Base-by-base conservation (phyloP, 768 basidiomycete genomes). In the Asterophora lycoperdoides region DNA sequence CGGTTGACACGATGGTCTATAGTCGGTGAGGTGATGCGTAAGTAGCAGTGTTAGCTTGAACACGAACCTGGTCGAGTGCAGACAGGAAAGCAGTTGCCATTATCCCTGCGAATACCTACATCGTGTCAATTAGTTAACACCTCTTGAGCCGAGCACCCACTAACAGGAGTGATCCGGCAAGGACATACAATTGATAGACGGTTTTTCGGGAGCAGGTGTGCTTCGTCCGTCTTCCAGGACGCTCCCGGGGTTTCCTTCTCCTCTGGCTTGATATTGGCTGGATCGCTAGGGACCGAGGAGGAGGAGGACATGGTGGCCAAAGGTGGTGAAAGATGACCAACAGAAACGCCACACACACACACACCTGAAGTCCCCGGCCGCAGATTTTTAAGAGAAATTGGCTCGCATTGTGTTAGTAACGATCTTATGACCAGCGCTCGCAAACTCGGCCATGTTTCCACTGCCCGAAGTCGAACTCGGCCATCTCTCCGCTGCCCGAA, bases 1-100 rank as follows among this genome's bases (percentile, higher is more conserved):
- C 86, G 6, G 86, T 88, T 8, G 84, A 79, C 8, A 87, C 80
- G 49, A 84, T 83, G 13, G 80, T 82, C 80, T 83, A 28, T n/a
- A 15, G 20, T 18, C 36, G 14, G 39, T 47, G 11, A 15, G 34
- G 7, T 20, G 29, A 15, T 38, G n/a, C n/a, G n/a, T n/a, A n/a
- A n/a, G n/a, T n/a, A n/a, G n/a, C n/a, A 35, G 9, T 20, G 9
- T 15, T 15, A 2, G 36, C 18, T 18, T 34, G n/a, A 32, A 26
- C 9, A 56, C 60, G 13, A 49, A 81, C 82, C 68, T 84, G 81
- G 58, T 84, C 83, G 34, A 84, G 67, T 3, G 81, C 80, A 8
- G 79, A 78, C 52, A 77, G 61, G 52, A 79, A 77, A 3, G 72
- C 61, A 5, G 64, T 63, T n/a, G 65, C 54, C 73, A 76, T 76